These are phyloP conservation scores for Phyllostachys edulis DNA, from an alignment of 176 grass and related monocot species.

Conservation along the genomic window DNA sequence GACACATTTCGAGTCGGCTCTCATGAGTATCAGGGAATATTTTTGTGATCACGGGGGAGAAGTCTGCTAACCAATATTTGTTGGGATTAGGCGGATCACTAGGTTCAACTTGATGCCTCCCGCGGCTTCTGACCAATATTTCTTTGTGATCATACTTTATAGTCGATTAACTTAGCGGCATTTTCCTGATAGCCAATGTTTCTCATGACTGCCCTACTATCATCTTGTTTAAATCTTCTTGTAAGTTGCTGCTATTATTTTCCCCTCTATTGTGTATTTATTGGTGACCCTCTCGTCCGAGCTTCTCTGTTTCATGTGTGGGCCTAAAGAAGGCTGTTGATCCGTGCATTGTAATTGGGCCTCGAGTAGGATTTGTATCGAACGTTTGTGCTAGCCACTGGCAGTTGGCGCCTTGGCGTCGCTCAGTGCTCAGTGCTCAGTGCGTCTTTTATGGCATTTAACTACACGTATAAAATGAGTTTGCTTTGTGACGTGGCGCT, in stretches of 20 bases:
- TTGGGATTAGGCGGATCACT: conserved; percentile 39
- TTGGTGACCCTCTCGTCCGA: neutral
- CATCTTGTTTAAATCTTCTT: conserved; percentile 28
- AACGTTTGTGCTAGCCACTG: neutral
- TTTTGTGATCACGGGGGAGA: conserved; percentile 38
- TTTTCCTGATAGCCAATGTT: conserved; percentile 54
- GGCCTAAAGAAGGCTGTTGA: neutral
- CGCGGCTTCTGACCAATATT: conserved; percentile 47
- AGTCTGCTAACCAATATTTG: conserved; percentile 49
- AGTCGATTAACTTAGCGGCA: conserved; percentile 47
- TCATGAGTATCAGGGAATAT: conserved; percentile 34
- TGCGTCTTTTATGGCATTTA: neutral
- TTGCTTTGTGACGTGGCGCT: too few relatives aligned
- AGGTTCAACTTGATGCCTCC: conserved; percentile 41
- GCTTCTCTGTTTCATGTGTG: neutral
- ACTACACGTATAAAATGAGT: too few relatives aligned
- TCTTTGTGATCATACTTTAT: conserved; percentile 39
- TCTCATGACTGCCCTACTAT: neutral
- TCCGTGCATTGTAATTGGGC: neutral
- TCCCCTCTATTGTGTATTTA: neutral
- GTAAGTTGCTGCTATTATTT: neutral
- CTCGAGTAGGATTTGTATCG: neutral
- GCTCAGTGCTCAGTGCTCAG: neutral
- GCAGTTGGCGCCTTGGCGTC: neutral
- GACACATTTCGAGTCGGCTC: conserved; percentile 18